Percentiles rank a stretch among this genome's conserved stretches.
phyloP scores from a whole-genome alignment of 495 filamentous ascomycete genomes.

The Aeminium ludgeri region DNA sequence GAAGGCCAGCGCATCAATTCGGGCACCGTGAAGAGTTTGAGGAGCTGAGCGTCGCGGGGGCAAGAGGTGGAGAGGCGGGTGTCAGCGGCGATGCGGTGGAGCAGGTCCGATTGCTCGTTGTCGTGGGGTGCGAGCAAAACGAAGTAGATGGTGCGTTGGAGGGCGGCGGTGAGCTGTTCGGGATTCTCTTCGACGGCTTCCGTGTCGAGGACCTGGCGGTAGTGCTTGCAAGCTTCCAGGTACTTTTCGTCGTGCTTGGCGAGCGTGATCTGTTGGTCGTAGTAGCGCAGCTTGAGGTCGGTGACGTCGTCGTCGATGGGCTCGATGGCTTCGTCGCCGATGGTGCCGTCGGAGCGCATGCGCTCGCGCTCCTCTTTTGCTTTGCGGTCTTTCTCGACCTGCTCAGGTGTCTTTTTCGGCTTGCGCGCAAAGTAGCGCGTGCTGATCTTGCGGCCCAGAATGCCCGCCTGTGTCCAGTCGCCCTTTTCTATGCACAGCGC shows the following conservation, averaged over 20 bases:
- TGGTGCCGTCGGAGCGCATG: constrained; percentile 55
- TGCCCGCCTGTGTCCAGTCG: constrained; percentile 90
- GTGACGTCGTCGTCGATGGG: constrained; percentile 75
- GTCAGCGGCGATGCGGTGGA: constrained; percentile 75
- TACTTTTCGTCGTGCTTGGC: constrained; percentile 96
- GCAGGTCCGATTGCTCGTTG: constrained; percentile 94
- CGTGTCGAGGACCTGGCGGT: constrained; percentile 86
- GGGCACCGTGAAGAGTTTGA: constrained; percentile 86
- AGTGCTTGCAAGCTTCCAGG: constrained; percentile 92
- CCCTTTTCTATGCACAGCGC: constrained; percentile 84
- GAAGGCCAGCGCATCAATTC: constrained; percentile 98
- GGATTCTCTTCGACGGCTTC: constrained; percentile 84
- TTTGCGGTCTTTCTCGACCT: constrained; percentile 78
- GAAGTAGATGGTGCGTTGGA: constrained; percentile 92
- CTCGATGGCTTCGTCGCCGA: constrained; percentile 38
- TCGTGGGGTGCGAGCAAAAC: constrained; percentile 91
- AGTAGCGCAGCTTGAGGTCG: constrained; percentile 88
- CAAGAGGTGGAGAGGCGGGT: constrained; percentile 37
- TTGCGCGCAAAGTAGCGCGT: constrained; percentile 76
- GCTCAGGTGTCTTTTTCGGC: constrained; percentile 71
- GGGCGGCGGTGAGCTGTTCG: constrained; percentile 60
- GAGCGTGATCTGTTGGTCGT: constrained; percentile 86
- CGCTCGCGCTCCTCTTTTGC: constrained; percentile 47
- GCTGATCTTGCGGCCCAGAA: constrained; percentile 92
- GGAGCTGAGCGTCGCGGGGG: constrained; percentile 55